Percentiles rank a stretch among this genome's conserved stretches.
These are phyloP conservation scores for Chytriomyces sp. DNA, from an alignment of 192 early-diverging fungal species.

Conservation along the genomic window DNA sequence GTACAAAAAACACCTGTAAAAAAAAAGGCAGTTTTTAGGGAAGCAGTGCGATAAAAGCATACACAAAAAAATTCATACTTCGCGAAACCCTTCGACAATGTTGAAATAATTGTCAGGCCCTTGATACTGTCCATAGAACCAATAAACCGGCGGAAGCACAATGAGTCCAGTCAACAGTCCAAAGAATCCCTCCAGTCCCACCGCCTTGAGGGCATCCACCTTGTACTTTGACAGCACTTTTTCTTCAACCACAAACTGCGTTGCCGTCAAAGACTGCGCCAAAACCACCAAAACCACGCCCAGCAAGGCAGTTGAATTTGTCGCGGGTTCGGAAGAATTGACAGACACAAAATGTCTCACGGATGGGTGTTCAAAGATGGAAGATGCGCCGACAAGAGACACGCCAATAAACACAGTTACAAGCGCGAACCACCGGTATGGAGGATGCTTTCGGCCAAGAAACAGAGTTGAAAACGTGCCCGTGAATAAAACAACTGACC, in stretches of 20 bases:
- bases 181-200: conserved; percentile 92
- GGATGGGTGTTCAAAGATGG: conserved; percentile 4
- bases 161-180: conserved; percentile 74
- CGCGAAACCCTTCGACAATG: conserved; percentile 71
- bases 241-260: conserved; percentile 97
- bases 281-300: conserved; percentile 85
- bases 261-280: conserved; percentile 91
- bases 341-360: conserved; percentile 21
- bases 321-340: conserved; percentile 27
- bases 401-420: conserved; percentile 83
- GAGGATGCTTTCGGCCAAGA: conserved; percentile 74
- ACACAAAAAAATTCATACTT: conserved; percentile 48
- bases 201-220: conserved; percentile 84
- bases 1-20: conserved; percentile 9
- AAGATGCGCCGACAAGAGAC: conserved; percentile 76
- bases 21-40: conserved; percentile 55
- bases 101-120: conserved; percentile 85
- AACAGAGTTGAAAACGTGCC: conserved; percentile 88
- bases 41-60: conserved; percentile 66
- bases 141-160: conserved; percentile 78
- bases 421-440: conserved; percentile 85
- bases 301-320: conserved; percentile 52
- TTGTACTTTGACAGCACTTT: conserved; percentile 83
- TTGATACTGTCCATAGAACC: conserved; percentile 61
- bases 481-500: conserved; percentile 94